Percentiles rank a stretch among this genome's conserved stretches.
phyloP scores from a whole-genome alignment of 2,329 filamentous ascomycete species.

The Escovopsis sp. region DNA sequence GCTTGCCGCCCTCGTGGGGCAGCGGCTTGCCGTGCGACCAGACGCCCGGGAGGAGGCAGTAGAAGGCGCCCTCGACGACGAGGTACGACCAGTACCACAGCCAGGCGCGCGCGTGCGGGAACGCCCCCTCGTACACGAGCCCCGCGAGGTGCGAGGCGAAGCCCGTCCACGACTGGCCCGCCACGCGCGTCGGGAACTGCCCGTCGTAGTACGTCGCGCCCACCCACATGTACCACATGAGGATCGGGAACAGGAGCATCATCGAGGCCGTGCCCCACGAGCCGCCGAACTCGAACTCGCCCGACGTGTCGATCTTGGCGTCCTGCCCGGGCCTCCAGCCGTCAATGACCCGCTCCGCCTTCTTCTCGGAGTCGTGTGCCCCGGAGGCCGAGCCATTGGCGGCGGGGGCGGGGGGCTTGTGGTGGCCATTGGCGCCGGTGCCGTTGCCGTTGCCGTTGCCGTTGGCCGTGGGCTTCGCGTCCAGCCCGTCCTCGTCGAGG shows the following conservation, averaged over 20 bases:
- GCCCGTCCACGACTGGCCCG: constrained; percentile 51
- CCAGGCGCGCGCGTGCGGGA: constrained; percentile 72
- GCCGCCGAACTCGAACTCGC: constrained; percentile 73
- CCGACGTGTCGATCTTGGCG: constrained; percentile 47
- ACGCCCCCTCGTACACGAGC: constrained; percentile 71
- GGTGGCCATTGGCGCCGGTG: constrained; percentile 11
- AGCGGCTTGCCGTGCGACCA: constrained; percentile 81
- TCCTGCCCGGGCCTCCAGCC: constrained; percentile 46
- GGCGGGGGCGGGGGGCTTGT: too few species aligned
- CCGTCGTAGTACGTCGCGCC: constrained; percentile 87
- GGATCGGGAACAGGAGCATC: constrained; percentile 82
- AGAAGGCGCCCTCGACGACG: constrained; percentile 67
- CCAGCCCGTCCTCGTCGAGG: constrained; percentile 25
- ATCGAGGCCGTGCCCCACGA: constrained; percentile 63
- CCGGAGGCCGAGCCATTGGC: constrained; percentile 12
- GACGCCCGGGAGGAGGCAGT: constrained; percentile 75
- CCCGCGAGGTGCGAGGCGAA: constrained; percentile 57
- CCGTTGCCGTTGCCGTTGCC: constrained; percentile 18
- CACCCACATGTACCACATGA: constrained; percentile 99
- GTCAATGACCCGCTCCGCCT: constrained; percentile 24
- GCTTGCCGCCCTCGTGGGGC: constrained; percentile 65
- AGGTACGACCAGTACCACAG: constrained; percentile 90
- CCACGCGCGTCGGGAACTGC: constrained; percentile 51
- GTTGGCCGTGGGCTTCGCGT: constrained; percentile 16
- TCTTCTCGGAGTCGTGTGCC: constrained; percentile 8